A percentile compares a stretch with the other conserved stretches of the same genome.
Conservation (phyloP, 371 early-diverging fungal genomes). For the Mortierella sp. region DNA sequence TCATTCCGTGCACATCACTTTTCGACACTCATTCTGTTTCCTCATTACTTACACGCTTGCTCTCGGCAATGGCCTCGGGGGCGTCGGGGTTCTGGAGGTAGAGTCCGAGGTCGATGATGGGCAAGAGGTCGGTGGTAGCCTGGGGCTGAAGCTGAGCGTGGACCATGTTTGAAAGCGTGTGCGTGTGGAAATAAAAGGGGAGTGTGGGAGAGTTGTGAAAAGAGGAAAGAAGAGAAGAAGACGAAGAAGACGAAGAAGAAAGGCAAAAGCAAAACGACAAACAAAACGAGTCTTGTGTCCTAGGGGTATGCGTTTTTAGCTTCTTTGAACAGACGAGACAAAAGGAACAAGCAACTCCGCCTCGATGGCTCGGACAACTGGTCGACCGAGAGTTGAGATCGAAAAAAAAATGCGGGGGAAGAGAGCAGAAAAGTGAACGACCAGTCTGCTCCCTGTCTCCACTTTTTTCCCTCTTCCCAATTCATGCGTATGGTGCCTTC, state of each 20-base stretch:
- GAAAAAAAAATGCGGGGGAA: slow-evolving; percentile 23
- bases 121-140: slow-evolving; percentile 60
- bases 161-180: slow-evolving; percentile 13
- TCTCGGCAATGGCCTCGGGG: slow-evolving; percentile 63
- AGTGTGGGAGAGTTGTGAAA: slow-evolving; percentile 6
- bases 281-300: not conserved
- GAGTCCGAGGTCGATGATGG: slow-evolving; percentile 69
- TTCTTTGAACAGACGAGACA: not conserved
- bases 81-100: slow-evolving; percentile 66
- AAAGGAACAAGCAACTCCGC: not conserved
- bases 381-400: not conserved
- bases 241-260: not conserved
- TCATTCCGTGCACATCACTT: not conserved
- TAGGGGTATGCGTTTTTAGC: not conserved
- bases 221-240: slow-evolving; percentile 13
- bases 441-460: slow-evolving; percentile 21
- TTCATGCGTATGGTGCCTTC: not conserved
- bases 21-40: not conserved
- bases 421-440: not conserved
- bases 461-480: slow-evolving; percentile 28
- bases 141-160: slow-evolving; percentile 22
- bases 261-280: not conserved
- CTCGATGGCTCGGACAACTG: slow-evolving; percentile 12
- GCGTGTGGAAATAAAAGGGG: not conserved
- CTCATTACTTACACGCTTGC: slow-evolving; percentile 50